Base-by-base conservation (phyloP, 331 rosid genomes). In the Stylosanthes scabra region DNA sequence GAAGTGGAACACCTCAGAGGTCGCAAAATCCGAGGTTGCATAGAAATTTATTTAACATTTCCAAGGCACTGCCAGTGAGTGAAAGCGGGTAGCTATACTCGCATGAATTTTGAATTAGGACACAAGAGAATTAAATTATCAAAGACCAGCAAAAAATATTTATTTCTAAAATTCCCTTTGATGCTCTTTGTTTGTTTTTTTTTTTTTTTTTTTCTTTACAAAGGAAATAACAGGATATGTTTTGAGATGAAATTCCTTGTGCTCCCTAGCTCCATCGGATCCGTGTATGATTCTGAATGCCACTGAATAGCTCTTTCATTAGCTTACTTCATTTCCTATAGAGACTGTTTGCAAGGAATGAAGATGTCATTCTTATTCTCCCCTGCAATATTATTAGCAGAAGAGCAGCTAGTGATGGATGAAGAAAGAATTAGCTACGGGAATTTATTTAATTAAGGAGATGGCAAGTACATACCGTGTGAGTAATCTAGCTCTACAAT, bases 401-500 rank as follows among this genome's bases (percentile, higher is more conserved):
- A 75, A 46, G 42, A 34, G 39, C 39, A 34, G 39, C 39, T 34
- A 34, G 39, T 34, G 39, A 34, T 0, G 7, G 6, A 34, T 20
- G 13, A 5, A 7, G 46, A 42, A 42, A 42, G 3, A 42, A 42
- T 42, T 42, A 2, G 72, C 25, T 20, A 20, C 25, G 25, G 25
- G 25, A 20, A 20, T 20, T 20, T 20, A 20, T 20, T 12, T 6
- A 5, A 52, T 5, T n/a, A 15, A 6, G 16, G 9, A 7, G 16
- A 6, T n/a, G 25, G 1, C n/a, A 45, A 28, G 15, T 46, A 70
- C 61, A 63, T 72, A 91, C 96, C 97, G 68, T 91, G 93, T 55
- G 97, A 87, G 77, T 74, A 85, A 56, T 91, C 89, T 51, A 83
- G 66, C 75, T 91, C 89, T 51, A 83, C 62, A 73, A 63, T 81